Evolutionary conservation across 257 asterid genomes (phyloP).

Genomic region (Ilex asprella): DNA sequence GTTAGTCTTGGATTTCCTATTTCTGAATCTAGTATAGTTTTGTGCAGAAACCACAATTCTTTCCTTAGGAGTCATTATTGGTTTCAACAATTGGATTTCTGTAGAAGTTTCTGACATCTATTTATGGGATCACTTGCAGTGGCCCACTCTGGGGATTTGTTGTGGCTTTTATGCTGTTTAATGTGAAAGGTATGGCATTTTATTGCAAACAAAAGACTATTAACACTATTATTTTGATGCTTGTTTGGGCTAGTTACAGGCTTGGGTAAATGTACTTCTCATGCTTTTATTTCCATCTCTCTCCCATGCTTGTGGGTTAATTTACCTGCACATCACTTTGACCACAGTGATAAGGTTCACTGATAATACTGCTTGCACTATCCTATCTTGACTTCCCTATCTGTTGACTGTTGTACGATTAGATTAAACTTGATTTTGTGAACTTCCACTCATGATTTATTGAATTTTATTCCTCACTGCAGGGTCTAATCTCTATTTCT

Average conservation of each 20-base stretch:
- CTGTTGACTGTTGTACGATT: not conserved
- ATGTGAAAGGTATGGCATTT: constrained; percentile 58
- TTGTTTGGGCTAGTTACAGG: not conserved
- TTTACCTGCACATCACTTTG: too few relatives aligned
- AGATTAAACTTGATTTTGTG: not conserved
- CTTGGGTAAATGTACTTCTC: not conserved
- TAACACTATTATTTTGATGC: not conserved
- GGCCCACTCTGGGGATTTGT: constrained; percentile 99
- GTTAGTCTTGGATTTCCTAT: too few relatives aligned
- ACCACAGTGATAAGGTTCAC: too few relatives aligned
- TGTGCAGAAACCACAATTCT: too few relatives aligned
- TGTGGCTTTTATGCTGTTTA: constrained; percentile 90
- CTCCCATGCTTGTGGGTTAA: too few relatives aligned
- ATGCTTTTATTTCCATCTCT: too few relatives aligned
- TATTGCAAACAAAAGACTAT: constrained; percentile 1
- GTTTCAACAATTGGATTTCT: not conserved
- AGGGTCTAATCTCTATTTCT: constrained; percentile 97
- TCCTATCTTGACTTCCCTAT: constrained; percentile 6
- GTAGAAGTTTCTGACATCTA: constrained; percentile 16
- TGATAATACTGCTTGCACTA: not conserved
- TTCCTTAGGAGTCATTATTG: not conserved
- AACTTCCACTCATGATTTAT: constrained; percentile 14
- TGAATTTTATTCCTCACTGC: constrained; percentile 22
- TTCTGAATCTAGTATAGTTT: too few relatives aligned
- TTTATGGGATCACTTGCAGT: constrained; percentile 36